A percentile compares a stretch with the other conserved stretches of the same genome.
These are phyloP conservation scores for Pharus latifolius DNA, from an alignment of 176 grass and related monocot species.

Conservation along the genomic window DNA sequence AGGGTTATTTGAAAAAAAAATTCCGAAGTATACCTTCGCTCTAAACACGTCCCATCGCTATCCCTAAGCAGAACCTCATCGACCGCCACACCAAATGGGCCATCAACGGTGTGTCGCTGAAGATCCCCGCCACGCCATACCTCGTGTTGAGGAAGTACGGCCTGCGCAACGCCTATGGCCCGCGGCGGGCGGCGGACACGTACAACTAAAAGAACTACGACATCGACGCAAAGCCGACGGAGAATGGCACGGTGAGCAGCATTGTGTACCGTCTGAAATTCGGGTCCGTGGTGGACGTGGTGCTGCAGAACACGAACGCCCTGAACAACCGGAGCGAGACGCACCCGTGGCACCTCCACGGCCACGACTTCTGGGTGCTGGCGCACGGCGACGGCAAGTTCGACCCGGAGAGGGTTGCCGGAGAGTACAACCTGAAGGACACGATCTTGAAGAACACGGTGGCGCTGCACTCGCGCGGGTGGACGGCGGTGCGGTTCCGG, in stretches of 20 bases:
- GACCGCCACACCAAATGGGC: slow-evolving; percentile 39
- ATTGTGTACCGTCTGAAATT: slow-evolving; percentile 40
- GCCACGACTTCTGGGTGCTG: slow-evolving; percentile 79
- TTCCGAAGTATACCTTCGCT: too few relatives aligned
- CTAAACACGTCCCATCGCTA: too few relatives aligned
- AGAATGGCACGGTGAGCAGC: slow-evolving; percentile 25
- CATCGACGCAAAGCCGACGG: slow-evolving; percentile 20
- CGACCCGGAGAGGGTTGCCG: slow-evolving; percentile 38
- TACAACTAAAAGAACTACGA: slow-evolving; percentile 44
- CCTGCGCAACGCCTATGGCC: slow-evolving; percentile 27
- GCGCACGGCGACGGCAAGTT: slow-evolving; percentile 49
- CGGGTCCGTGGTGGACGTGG: slow-evolving; percentile 61
- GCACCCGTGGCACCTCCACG: slow-evolving; percentile 90
- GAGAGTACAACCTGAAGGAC: slow-evolving; percentile 40
- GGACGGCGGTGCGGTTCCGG: slow-evolving; percentile 66
- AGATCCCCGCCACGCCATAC: slow-evolving; percentile 56
- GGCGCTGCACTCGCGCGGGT: slow-evolving; percentile 44
- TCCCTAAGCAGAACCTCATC: too few relatives aligned
- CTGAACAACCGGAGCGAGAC: slow-evolving; percentile 58
- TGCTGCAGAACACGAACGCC: slow-evolving; percentile 69
- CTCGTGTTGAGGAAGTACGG: slow-evolving; percentile 40
- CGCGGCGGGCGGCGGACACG: slow-evolving; percentile 48
- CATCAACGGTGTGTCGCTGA: slow-evolving; percentile 67
- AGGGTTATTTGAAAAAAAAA: too few relatives aligned
- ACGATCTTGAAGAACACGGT: slow-evolving; percentile 73